phyloP scores from a whole-genome alignment of 1,284 basidiomycete species.

The Sutorius eximius region DNA sequence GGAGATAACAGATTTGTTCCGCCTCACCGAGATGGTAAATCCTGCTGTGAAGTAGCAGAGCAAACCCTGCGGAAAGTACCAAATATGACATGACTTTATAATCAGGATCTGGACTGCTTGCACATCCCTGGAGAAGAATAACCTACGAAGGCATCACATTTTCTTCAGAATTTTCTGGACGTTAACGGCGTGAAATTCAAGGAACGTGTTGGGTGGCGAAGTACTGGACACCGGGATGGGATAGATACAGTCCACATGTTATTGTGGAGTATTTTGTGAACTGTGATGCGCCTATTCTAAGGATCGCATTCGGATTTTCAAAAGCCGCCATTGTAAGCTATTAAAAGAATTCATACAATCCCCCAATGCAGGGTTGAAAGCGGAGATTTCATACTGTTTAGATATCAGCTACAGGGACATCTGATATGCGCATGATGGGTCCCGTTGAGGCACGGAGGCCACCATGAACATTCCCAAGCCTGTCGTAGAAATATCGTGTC shows the following conservation, averaged over 20 bases:
- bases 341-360: background rate
- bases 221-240: background rate
- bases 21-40: background rate
- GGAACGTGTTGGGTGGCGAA: background rate
- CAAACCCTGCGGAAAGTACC: background rate
- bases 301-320: background rate
- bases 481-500: background rate
- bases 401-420: background rate
- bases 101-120: background rate
- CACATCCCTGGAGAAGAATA: background rate
- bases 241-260: background rate
- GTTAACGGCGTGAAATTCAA: background rate
- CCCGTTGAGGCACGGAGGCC: background rate
- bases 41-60: background rate
- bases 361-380: background rate
- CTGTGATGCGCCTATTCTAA: background rate
- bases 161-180: background rate
- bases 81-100: background rate
- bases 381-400: background rate
- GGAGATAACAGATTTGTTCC: background rate
- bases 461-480: background rate
- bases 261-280: background rate
- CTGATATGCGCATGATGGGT: background rate
- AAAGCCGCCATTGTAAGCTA: background rate
- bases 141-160: background rate